These are phyloP conservation scores for Xylaria scruposa DNA, from an alignment of 495 filamentous ascomycete genomes.

Conservation along the genomic window DNA sequence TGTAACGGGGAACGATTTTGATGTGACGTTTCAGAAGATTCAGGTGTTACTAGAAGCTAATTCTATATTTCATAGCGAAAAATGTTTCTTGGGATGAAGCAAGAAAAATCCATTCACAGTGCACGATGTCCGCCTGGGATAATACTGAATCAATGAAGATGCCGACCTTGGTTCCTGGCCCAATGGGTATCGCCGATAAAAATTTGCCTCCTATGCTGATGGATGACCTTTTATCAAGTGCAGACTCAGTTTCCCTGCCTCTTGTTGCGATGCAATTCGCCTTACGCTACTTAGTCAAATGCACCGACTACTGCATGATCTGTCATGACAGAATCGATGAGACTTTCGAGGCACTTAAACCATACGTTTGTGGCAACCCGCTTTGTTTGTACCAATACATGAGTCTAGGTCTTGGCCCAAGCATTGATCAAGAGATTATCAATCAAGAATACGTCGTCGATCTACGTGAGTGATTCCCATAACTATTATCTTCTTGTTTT, in stretches of 20 bases:
- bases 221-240: conserved; percentile 30
- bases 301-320: conserved; percentile 86
- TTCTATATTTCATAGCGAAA: conserved; percentile 21
- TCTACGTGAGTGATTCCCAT: conserved; percentile 45
- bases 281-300: conserved; percentile 79
- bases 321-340: conserved; percentile 78
- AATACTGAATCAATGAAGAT: conserved; percentile 25
- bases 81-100: conserved; percentile 73
- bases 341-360: conserved; percentile 84
- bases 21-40: not conserved
- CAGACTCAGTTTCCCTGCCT: conserved; percentile 61
- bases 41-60: not conserved
- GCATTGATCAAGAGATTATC: conserved; percentile 83
- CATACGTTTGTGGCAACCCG: conserved; percentile 82
- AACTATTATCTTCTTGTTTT: too few species aligned
- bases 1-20: not conserved
- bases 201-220: conserved; percentile 25
- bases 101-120: conserved; percentile 55
- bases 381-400: conserved; percentile 94
- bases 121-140: not conserved
- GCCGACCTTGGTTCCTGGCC: not conserved
- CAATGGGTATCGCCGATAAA: not conserved
- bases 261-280: conserved; percentile 81
- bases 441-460: conserved; percentile 86
- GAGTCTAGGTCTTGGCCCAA: conserved; percentile 83